A percentile compares a stretch with the other conserved stretches of the same genome.
Conservation (phyloP, 441 rosid genomes). For the Pelargonium myrrhifolium region DNA sequence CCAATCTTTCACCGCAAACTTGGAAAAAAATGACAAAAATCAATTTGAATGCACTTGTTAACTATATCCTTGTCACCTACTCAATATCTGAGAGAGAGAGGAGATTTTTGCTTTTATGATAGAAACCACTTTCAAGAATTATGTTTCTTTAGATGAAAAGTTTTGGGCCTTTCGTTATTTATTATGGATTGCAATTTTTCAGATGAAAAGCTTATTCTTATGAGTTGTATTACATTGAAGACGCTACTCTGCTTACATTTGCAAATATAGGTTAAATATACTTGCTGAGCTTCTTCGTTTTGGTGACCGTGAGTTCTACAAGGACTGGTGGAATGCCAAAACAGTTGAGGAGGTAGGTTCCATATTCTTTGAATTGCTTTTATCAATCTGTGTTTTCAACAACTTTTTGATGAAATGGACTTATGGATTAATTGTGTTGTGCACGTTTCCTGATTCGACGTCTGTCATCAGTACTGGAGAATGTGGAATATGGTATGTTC, state of each 20-base stretch:
- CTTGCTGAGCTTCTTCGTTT: conserved; percentile 89
- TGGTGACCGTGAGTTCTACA: conserved; percentile 99
- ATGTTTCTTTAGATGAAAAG: conserved; percentile 2
- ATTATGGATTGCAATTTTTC: not conserved
- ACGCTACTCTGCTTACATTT: conserved; percentile 10
- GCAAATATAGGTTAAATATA: conserved; percentile 69
- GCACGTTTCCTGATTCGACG: conserved; percentile 22
- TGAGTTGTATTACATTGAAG: not conserved
- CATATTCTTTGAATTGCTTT: conserved; percentile 10
- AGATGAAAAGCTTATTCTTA: not conserved
- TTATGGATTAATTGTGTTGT: conserved; percentile 14
- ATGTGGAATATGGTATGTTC: conserved; percentile 96
- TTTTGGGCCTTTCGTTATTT: not conserved
- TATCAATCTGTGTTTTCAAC: conserved; percentile 1
- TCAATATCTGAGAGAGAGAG: not conserved
- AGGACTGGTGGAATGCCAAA: conserved; percentile 99
- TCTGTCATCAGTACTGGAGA: conserved; percentile 83
- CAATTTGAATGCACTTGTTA: not conserved
- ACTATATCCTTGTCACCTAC: not conserved
- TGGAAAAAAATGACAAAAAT: not conserved
- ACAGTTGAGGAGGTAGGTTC: conserved; percentile 84
- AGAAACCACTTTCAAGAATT: not conserved
- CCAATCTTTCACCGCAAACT: not conserved
- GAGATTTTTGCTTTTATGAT: not conserved
- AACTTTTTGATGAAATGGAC: conserved; percentile 19